Percentiles rank a stretch among this genome's conserved stretches.
These are phyloP conservation scores for Abortiporus biennis DNA, from an alignment of 1,284 basidiomycete genomes.

Conservation along the genomic window DNA sequence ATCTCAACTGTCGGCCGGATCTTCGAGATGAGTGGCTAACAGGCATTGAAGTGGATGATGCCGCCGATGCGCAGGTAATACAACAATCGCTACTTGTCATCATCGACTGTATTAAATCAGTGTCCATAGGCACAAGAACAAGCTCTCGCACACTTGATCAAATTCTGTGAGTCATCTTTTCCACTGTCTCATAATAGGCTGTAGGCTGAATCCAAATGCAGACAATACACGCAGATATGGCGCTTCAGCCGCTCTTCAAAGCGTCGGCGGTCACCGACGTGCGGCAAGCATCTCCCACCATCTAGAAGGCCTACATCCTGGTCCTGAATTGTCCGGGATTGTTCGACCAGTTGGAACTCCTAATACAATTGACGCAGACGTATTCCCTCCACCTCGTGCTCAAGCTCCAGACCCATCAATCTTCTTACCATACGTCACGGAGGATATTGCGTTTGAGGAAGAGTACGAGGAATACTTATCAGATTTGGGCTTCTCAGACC, in stretches of 20 bases:
- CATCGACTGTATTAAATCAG: constrained; percentile 6
- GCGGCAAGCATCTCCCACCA: constrained; percentile 77
- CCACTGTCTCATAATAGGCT: too few species aligned
- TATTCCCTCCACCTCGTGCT: constrained; percentile 77
- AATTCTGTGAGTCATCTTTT: constrained; percentile 69
- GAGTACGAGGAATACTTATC: constrained; percentile 85
- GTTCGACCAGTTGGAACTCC: constrained; percentile 73
- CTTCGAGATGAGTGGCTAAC: constrained; percentile 97
- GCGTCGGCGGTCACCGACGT: constrained; percentile 57
- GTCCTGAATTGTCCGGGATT: constrained; percentile 66
- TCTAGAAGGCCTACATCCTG: constrained; percentile 70
- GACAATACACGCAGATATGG: constrained; percentile 81
- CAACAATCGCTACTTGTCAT: neutral
- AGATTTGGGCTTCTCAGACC: constrained; percentile 71
- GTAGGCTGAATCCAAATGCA: constrained; percentile 27
- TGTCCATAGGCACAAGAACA: constrained; percentile 82
- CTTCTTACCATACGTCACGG: constrained; percentile 78
- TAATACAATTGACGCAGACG: constrained; percentile 70
- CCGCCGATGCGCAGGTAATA: constrained; percentile 73
- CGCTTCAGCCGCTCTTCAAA: constrained; percentile 48
- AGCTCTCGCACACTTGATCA: constrained; percentile 90
- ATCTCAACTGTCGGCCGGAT: constrained; percentile 94
- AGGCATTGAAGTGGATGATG: constrained; percentile 89
- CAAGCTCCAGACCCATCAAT: constrained; percentile 80
- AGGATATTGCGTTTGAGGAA: constrained; percentile 83